phyloP scores from a whole-genome alignment of 2,329 filamentous ascomycete genomes.

The Fusarium haematococcum region DNA sequence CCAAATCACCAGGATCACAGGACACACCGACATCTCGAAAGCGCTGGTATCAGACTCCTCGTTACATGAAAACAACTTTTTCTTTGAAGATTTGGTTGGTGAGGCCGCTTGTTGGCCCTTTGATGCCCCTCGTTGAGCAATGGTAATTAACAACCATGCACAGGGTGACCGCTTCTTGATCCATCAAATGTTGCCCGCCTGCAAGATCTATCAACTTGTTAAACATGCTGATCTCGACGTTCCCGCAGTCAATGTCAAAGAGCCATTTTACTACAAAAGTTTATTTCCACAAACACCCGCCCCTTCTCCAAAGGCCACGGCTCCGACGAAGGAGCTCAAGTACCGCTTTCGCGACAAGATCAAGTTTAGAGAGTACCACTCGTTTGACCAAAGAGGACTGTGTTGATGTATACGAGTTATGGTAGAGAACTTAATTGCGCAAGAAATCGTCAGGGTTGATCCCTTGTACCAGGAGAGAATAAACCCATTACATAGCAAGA shows the following conservation, averaged over 20 bases:
- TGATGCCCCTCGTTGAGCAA: no score
- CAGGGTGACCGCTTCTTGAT: background rate
- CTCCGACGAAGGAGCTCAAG: background rate
- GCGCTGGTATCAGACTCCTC: background rate
- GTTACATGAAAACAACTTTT: background rate
- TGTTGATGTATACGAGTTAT: background rate
- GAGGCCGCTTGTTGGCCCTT: no score
- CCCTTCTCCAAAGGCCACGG: background rate
- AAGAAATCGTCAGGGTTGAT: background rate
- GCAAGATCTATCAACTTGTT: background rate
- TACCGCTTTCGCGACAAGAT: background rate
- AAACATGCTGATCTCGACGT: background rate
- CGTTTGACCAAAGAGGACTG: background rate
- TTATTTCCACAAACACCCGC: background rate
- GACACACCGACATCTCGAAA: background rate
- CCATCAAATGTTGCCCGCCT: background rate
- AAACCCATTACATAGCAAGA: background rate
- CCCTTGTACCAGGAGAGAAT: background rate
- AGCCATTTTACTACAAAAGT: background rate
- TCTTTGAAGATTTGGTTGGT: background rate
- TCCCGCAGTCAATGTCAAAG: background rate
- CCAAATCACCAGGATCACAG: background rate
- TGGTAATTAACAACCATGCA: no score
- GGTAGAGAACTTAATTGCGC: background rate
- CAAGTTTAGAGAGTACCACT: background rate